A percentile compares a stretch with the other conserved stretches of the same genome.
phyloP scores from a whole-genome alignment of 768 basidiomycete species.

The Tricholoma sp. region DNA sequence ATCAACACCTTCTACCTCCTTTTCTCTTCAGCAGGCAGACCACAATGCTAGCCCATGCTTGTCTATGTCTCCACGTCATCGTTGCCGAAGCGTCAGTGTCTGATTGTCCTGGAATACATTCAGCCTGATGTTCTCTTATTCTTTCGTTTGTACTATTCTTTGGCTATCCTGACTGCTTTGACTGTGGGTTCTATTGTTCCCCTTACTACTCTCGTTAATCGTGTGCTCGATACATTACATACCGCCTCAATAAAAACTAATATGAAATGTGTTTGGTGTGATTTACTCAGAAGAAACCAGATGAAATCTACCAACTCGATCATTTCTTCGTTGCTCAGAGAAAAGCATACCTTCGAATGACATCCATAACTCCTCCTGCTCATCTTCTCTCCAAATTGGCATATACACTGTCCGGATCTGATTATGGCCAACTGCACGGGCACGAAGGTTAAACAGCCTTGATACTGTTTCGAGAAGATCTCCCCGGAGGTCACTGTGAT shows the following conservation, averaged over 20 bases:
- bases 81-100: not conserved
- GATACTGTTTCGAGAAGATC: not conserved
- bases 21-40: not conserved
- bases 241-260: not conserved
- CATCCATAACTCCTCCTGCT: too few relatives aligned
- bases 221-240: too few relatives aligned
- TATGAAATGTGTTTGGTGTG: not conserved
- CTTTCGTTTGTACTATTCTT: not conserved
- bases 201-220: not conserved
- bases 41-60: not conserved
- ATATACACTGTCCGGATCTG: too few relatives aligned
- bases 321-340: too few relatives aligned
- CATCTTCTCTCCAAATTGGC: too few relatives aligned
- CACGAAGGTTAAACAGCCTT: not conserved
- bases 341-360: too few relatives aligned
- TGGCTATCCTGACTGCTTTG: not conserved
- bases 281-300: not conserved
- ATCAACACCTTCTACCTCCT: not conserved
- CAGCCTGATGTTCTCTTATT: not conserved
- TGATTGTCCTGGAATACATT: not conserved
- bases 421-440: not conserved
- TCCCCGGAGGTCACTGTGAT: too few relatives aligned
- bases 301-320: not conserved
- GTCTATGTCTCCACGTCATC: not conserved
- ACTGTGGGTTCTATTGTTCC: not conserved